Evolutionary conservation across 176 grass and related monocot genomes (phyloP).

Genomic region (Saccharum spontaneum): DNA sequence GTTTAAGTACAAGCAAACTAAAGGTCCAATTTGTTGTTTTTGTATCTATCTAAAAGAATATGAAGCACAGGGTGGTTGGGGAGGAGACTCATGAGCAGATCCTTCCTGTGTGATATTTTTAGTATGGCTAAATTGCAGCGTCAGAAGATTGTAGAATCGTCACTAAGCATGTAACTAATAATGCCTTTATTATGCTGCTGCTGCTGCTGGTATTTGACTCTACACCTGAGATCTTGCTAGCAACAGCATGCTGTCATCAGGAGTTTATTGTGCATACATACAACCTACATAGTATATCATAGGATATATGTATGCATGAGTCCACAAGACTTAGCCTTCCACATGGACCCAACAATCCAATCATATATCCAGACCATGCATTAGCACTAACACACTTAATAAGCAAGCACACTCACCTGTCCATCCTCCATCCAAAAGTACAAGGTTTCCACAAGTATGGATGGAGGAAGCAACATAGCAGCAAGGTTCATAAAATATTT

Average conservation of each 20-base stretch:
- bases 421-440: neutral
- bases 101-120: neutral
- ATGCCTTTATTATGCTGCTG: neutral
- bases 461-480: neutral
- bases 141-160: neutral
- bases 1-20: conserved; percentile 3
- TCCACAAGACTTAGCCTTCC: too few species aligned
- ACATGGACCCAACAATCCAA: neutral
- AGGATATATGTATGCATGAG: too few species aligned
- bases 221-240: neutral
- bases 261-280: neutral
- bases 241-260: neutral
- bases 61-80: conserved; percentile 20
- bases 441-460: neutral
- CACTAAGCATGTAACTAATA: neutral
- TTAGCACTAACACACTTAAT: neutral
- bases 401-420: neutral
- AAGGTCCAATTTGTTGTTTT: neutral
- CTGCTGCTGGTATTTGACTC: neutral
- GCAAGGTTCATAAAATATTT: neutral
- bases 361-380: neutral
- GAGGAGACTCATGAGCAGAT: neutral
- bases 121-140: neutral
- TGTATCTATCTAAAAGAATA: neutral
- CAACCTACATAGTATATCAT: too few species aligned